Base-by-base conservation (phyloP, 139 green algal genomes). In the Chlorella sp. region DNA sequence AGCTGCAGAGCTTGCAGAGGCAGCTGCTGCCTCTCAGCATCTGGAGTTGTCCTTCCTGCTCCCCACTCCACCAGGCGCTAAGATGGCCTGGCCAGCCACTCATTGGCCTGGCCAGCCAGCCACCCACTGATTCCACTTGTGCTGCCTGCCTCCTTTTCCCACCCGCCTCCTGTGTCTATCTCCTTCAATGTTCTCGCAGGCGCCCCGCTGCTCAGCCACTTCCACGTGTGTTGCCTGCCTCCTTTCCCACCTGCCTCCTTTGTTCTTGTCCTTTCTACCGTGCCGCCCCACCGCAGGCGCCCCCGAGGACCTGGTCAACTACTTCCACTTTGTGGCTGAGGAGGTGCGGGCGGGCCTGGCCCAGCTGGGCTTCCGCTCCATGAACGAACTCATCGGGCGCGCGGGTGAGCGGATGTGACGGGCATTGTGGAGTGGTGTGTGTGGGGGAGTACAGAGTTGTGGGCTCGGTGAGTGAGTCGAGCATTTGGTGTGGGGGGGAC, bases 281-380 rank as follows among this genome's bases (percentile, higher is more conserved):
- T 30, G 22, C 80, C 32, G 0, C 34, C 26, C 57, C 34, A n/a
- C 71, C 40, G 64, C 79, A 91, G 88, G 89, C 57, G 73, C 88
- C 32, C 88, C 91, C 42, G 86, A 91, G 34, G 91, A 93, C 85
- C 91, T 99, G 77, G 98, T 99, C 86, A 99, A 99, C 95, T 99
- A 96, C 96, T 99, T 99, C 95, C 93, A 97, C 88, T 99, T 98
- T 89, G 95, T 98, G 79, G 97, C 97, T 14, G 96, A 98, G 92
- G 97, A 98, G 95, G 96, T 98, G 73, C 95, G 97, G 22, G 90
- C 91, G 32, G 94, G 92, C 16, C 95, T 99, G 80, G 97, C 98
- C 0, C 15, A 89, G 26, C 90, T 99, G 90, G 98, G 98, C 36
- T 94, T 98, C 89, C 91, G 91, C 64, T 97, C 90, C 64, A 83